Conservation (phyloP, 345 rosid genomes). For the Turnera subulata region DNA sequence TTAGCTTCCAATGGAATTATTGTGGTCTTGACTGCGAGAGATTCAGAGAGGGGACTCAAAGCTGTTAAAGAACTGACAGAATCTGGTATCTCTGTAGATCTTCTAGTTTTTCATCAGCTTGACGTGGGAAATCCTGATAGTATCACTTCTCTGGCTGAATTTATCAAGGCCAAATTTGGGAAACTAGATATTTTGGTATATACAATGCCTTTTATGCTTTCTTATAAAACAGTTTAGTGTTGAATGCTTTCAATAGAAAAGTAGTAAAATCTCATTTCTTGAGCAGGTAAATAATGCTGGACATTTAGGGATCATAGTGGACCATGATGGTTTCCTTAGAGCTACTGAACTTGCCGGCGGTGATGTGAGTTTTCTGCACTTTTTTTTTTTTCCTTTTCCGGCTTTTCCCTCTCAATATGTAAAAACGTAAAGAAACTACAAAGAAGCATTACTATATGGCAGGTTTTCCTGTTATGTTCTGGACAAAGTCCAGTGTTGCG, state of each 20-base stretch:
- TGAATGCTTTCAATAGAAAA: no score
- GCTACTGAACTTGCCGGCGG: slow-evolving; percentile 14
- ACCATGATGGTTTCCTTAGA: slow-evolving; percentile 15
- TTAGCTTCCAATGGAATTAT: slow-evolving; percentile 1
- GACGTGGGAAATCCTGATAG: slow-evolving; percentile 4
- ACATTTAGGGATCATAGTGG: slow-evolving; percentile 9
- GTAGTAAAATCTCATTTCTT: no score
- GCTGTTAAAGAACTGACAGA: slow-evolving; percentile 13
- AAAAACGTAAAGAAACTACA: no score
- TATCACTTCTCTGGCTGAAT: slow-evolving; percentile 7
- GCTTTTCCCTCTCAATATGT: no score
- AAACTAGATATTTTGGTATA: slow-evolving; percentile 19
- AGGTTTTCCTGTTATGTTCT: no score
- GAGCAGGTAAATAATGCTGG: slow-evolving; percentile 52
- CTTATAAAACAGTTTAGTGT: no score
- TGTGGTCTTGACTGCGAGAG: slow-evolving; percentile 8
- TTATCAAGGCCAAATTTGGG: no score
- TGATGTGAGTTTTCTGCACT: no score
- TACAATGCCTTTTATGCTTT: no score
- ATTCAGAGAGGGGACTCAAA: neutral
- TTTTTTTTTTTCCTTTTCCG: no score
- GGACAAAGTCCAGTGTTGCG: no score
- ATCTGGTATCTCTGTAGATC: slow-evolving; percentile 10
- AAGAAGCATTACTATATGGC: no score
- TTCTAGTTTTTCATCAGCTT: slow-evolving; percentile 16